These are phyloP conservation scores for Magnolia officinalis DNA, from an alignment of 164 flowering plant genomes.

Conservation along the genomic window DNA sequence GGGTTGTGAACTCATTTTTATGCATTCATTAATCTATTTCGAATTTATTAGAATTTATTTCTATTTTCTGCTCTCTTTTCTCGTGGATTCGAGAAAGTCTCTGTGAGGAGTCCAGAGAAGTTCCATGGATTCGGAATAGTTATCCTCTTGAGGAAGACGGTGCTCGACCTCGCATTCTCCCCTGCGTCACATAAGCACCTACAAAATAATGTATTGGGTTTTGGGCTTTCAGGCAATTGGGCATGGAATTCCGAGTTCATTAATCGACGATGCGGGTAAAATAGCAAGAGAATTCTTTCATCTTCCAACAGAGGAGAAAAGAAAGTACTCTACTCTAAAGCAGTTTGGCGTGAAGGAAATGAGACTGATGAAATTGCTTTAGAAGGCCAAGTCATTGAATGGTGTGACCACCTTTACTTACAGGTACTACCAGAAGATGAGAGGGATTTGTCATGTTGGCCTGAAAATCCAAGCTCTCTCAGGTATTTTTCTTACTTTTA, in stretches of 20 bases:
- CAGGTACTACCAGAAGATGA: constrained; percentile 9
- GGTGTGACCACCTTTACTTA: constrained; percentile 17
- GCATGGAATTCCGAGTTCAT: constrained; percentile 28
- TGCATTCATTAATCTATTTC: too few relatives aligned
- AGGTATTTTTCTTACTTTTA: constrained; percentile 9
- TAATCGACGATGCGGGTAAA: constrained; percentile 23
- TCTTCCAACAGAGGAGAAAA: constrained; percentile 27
- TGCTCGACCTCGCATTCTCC: too few relatives aligned
- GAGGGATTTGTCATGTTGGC: constrained; percentile 11
- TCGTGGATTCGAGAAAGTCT: too few relatives aligned
- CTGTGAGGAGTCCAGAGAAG: too few relatives aligned
- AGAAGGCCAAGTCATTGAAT: constrained; percentile 11
- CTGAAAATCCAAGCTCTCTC: constrained; percentile 14
- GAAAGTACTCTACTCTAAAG: constrained; percentile 26
- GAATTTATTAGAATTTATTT: too few relatives aligned
- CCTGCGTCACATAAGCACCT: too few relatives aligned
- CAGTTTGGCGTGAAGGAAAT: constrained; percentile 4
- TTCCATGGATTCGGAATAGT: too few relatives aligned
- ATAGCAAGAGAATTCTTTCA: constrained; percentile 28
- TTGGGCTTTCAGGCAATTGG: constrained; percentile 21
- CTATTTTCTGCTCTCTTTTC: too few relatives aligned
- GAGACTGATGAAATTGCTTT: constrained; percentile 1
- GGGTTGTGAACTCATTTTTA: too few relatives aligned
- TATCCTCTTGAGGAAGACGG: too few relatives aligned
- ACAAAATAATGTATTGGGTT: neutral